These are phyloP conservation scores for Ustilago xerochloae DNA, from an alignment of 1,284 basidiomycete species.

Conservation along the genomic window DNA sequence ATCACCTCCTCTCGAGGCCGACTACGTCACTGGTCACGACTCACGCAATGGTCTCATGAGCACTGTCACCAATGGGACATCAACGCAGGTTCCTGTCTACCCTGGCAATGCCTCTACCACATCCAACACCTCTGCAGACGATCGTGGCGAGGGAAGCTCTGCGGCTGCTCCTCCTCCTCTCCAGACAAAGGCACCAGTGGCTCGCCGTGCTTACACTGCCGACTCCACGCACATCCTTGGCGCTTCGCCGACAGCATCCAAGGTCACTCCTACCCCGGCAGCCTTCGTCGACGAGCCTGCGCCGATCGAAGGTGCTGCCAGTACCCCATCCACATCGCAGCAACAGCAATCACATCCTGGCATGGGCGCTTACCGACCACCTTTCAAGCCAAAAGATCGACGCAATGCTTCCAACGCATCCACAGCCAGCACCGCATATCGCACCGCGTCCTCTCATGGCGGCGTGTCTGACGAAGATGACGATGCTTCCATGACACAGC, in stretches of 20 bases:
- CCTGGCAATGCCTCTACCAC: slow-evolving; percentile 4
- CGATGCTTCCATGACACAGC: slow-evolving; percentile 19
- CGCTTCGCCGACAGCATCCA: background rate
- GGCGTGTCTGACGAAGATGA: slow-evolving; percentile 30
- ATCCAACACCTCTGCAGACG: background rate
- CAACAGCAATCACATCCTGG: slow-evolving; percentile 15
- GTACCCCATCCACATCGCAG: background rate
- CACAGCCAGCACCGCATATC: slow-evolving; percentile 43
- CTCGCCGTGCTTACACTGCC: slow-evolving; percentile 43
- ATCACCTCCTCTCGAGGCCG: slow-evolving; percentile 58
- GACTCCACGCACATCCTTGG: slow-evolving; percentile 17
- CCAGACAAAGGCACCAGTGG: slow-evolving; percentile 32
- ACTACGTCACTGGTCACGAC: slow-evolving; percentile 39
- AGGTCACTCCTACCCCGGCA: background rate
- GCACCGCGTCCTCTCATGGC: slow-evolving; percentile 40
- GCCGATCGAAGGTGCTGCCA: background rate
- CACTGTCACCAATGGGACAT: slow-evolving; percentile 21
- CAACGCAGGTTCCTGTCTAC: slow-evolving; percentile 8
- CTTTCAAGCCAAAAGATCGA: slow-evolving; percentile 17
- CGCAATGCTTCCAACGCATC: slow-evolving; percentile 43
- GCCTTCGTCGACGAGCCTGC: slow-evolving; percentile 21
- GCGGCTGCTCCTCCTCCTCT: slow-evolving; percentile 1
- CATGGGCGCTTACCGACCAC: slow-evolving; percentile 1
- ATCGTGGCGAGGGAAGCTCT: background rate
- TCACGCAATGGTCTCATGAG: slow-evolving; percentile 44